These are phyloP conservation scores for Cydonia oblonga DNA, from an alignment of 331 rosid genomes.

Conservation along the genomic window DNA sequence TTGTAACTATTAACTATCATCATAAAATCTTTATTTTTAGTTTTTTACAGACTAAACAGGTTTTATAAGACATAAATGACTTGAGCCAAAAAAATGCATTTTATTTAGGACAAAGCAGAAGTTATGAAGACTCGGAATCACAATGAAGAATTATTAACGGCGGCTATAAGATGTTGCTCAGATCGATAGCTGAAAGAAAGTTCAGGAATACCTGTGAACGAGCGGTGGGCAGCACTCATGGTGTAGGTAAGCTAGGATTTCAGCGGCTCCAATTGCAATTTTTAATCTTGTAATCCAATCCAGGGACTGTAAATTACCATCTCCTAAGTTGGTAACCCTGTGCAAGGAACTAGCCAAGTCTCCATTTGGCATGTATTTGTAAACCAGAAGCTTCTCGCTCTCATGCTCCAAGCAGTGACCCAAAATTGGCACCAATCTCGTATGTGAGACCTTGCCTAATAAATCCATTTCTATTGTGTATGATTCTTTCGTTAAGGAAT, in stretches of 20 bases:
- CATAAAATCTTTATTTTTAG: background rate
- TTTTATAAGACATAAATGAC: background rate
- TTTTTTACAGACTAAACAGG: background rate
- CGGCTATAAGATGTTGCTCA: background rate
- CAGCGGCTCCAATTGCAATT: conserved; percentile 93
- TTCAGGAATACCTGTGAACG: conserved; percentile 64
- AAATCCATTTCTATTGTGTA: conserved; percentile 49
- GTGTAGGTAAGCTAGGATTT: conserved; percentile 67
- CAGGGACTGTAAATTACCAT: conserved; percentile 42
- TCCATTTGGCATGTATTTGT: conserved; percentile 75
- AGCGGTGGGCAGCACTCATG: conserved; percentile 74
- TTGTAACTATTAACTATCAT: background rate
- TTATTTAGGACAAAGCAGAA: background rate
- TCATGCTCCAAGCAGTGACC: conserved; percentile 83
- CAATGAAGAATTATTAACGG: background rate
- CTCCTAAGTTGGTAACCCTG: conserved; percentile 18
- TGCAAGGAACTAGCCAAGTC: conserved; percentile 80
- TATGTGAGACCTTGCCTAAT: conserved; percentile 64
- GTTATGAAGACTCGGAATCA: background rate
- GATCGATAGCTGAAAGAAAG: background rate
- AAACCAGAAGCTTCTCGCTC: conserved; percentile 61
- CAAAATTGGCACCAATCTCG: conserved; percentile 65
- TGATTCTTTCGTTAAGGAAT: conserved; percentile 37
- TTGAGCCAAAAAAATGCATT: background rate
- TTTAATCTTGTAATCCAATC: conserved; percentile 98